Evolutionary conservation across 371 early-diverging fungal genomes (phyloP), one percentile per base, ranked within the genome.

Genomic region (Batkoa obscura): DNA sequence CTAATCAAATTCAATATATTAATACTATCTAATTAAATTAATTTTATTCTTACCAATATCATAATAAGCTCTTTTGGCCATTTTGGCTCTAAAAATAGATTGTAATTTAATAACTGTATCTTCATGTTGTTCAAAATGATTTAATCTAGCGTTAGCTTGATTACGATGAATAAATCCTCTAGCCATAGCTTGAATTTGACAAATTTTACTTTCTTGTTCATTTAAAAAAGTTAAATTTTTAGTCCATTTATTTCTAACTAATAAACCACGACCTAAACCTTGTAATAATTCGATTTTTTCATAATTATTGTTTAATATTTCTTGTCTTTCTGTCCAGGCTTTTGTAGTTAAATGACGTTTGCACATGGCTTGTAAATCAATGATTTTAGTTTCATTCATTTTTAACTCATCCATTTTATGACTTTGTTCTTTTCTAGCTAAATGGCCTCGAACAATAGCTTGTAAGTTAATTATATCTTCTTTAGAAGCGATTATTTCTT

Each of bases 81-180:
- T 73, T 62, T 86, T 88, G 49, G 86, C 86, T 30, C 83, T 73
- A 66, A 84, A 85, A 59, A 85, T 71, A 45, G 81, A 76, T 62
- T 97, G 94, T 53, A 90, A 75, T 66, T 84, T 84, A 58, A 89
- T 72, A 45, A 91, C 73, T n/a, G 79, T 79, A 15, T 79, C 75
- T 15, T 78, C 66, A 52, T 93, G 81, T 37, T 68, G 62, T 17
- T 74, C 62, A 60, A 79, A 83, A 47, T 84, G 74, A 4, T 80
- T 69, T 41, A 93, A 61, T 73, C 82, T 65, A 23, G 66, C 60
- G 12, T 51, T 54, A 0, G 36, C 39, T 10, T 61, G 62, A 17
- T 17, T 65, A 56, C n/a, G 62, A 59, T 17, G 62, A 59, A 56
- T 9, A 13, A 31, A 33, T n/a, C 56, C 56, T 8, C 56, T 23